Evolutionary conservation across 1,284 basidiomycete genomes (phyloP), one percentile per base, ranked within the genome.

Genomic region (Trametes hirsuta): DNA sequence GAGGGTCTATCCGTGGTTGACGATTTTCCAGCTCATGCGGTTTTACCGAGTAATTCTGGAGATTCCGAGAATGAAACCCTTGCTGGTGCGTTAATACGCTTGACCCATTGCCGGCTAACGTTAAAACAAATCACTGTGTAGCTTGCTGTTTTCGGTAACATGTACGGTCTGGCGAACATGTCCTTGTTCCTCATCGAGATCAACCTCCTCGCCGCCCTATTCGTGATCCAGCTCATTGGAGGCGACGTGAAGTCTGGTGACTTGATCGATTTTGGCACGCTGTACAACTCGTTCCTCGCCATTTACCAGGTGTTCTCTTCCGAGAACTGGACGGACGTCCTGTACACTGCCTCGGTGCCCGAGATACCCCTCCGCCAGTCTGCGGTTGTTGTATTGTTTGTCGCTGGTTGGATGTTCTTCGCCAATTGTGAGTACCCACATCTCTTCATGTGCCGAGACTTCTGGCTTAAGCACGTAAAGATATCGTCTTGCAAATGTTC

Each of bases 401-500:
- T 98, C 14, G 78, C 85, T 12, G 84, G 82, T 5, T 99, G 97
- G 97, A 85, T 98, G 78, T 77, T 97, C 50, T 96, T 99, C 66
- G 88, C 94, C 1, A 97, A 97, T 73, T 97, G 93, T 94, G 65
- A 72, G 93, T 69, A 40, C 55, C 95, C 71, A 95, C 91, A 93
- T 63, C 70, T 90, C 67, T 41, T 57, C 47, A 46, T 37, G 47
- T 12, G 46, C 22, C 44, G 21, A 39, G 44, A 9, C 34, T 6
- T 18, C n/a, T 55, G 24, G 51, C 67, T 66, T 60, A 65, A 54
- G 37, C n/a, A 37, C 2, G 4, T 41, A 1, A 63, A 95, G 94
- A 96, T 78, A 95, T 98, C 69, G 82, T 98, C n/a, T 75, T 97
- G 58, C 95, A 98, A 70, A 94, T 98, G 90, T 98, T 98, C 79